phyloP scores from a whole-genome alignment of 2,329 filamentous ascomycete genomes.

The Cercospora canescens region DNA sequence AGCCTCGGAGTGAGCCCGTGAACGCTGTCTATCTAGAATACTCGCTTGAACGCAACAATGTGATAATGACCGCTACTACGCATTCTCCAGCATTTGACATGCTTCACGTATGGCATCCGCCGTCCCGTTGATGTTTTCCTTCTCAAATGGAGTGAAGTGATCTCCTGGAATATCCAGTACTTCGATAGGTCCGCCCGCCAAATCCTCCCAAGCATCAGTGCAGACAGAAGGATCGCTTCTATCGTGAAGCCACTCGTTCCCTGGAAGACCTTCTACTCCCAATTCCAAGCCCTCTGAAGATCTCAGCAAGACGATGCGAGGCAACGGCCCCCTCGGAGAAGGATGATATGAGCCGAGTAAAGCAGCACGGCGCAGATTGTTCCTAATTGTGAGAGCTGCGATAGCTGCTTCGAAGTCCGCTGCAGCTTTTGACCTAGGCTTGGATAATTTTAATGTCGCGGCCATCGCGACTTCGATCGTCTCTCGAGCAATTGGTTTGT shows the following conservation, averaged over 20 bases:
- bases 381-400: constrained; percentile 7
- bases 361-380: constrained; percentile 13
- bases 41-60: not conserved
- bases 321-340: not conserved
- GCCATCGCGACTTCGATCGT: constrained; percentile 13
- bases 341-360: constrained; percentile 7
- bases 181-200: not conserved
- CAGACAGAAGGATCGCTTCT: constrained; percentile 4
- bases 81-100: constrained; percentile 3
- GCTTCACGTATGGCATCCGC: constrained; percentile 2
- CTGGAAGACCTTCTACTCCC: not conserved
- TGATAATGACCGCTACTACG: not conserved
- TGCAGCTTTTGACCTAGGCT: not conserved
- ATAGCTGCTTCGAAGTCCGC: constrained; percentile 12
- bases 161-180: constrained; percentile 16
- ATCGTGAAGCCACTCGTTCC: constrained; percentile 13
- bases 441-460: not conserved
- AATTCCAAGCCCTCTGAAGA: constrained; percentile 5
- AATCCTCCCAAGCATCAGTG: constrained; percentile 3
- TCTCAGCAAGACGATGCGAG: constrained; percentile 3
- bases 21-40: not conserved
- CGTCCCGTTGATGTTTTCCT: constrained; percentile 9
- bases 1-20: not conserved
- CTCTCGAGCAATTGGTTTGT: constrained; percentile 8
- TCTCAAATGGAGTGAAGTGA: constrained; percentile 13